Evolutionary conservation across 2,329 filamentous ascomycete species (phyloP).

Genomic region (Fusarium miscanthi): DNA sequence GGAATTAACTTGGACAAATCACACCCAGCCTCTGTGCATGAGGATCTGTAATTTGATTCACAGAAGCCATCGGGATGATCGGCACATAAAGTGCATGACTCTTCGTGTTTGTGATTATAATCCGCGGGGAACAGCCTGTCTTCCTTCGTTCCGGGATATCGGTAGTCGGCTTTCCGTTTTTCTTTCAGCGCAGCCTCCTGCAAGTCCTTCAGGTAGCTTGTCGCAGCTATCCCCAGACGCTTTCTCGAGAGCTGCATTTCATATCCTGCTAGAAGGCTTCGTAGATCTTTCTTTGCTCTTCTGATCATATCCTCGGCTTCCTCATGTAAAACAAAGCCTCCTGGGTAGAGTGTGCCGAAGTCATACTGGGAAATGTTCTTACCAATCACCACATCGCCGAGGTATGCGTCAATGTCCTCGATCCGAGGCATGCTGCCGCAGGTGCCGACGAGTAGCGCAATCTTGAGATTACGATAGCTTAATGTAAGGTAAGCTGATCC

Average conservation of each 20-base stretch:
- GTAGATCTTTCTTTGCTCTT: neutral
- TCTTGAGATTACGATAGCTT: slow-evolving; percentile 49
- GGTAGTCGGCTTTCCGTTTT: neutral
- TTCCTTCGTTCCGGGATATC: neutral
- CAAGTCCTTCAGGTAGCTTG: neutral
- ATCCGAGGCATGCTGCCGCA: slow-evolving; percentile 51
- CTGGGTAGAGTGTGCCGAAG: neutral
- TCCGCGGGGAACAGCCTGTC: neutral
- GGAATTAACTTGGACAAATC: neutral
- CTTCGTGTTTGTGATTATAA: neutral
- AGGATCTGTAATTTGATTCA: neutral
- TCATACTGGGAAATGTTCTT: neutral
- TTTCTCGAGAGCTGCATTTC: neutral
- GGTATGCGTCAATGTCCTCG: neutral
- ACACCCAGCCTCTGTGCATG: neutral
- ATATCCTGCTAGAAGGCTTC: neutral
- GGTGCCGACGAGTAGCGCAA: slow-evolving; percentile 53
- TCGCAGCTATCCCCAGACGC: neutral
- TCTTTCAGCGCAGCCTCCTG: neutral
- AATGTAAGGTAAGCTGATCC: slow-evolving; percentile 43
- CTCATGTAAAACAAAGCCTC: neutral
- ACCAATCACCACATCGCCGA: slow-evolving; percentile 9
- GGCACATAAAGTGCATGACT: neutral
- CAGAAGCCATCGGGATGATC: neutral
- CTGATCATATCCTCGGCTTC: neutral